phyloP scores from a whole-genome alignment of 768 basidiomycete genomes.

The Pleurotus salmoneostramineus region DNA sequence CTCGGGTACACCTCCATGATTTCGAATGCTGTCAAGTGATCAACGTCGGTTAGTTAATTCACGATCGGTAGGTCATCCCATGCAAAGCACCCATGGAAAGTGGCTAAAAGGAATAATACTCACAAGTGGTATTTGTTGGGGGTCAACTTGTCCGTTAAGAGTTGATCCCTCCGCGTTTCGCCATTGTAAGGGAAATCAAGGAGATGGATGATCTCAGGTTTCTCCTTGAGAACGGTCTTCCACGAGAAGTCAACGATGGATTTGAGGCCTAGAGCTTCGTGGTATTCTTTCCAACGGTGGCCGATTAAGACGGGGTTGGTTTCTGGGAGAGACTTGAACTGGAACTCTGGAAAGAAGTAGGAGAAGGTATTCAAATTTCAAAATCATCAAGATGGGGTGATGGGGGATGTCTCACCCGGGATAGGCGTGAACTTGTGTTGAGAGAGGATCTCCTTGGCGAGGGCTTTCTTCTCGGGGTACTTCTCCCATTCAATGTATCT shows the following conservation, averaged over 20 bases:
- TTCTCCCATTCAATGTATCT: constrained; percentile 50
- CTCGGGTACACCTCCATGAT: constrained; percentile 50
- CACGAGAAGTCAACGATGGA: constrained; percentile 47
- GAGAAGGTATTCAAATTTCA: neutral
- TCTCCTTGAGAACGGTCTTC: constrained; percentile 48
- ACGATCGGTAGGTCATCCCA: neutral
- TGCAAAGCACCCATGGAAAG: neutral
- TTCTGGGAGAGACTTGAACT: constrained; percentile 41
- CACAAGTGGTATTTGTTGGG: constrained; percentile 48
- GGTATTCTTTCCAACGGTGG: constrained; percentile 50
- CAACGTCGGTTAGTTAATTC: neutral
- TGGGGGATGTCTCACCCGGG: constrained; percentile 26
- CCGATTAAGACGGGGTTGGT: constrained; percentile 49
- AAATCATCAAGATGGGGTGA: neutral
- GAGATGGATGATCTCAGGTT: constrained; percentile 45
- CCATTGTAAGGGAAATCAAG: constrained; percentile 57
- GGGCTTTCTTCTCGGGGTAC: constrained; percentile 36
- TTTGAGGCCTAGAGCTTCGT: constrained; percentile 42
- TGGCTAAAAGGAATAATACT: constrained; percentile 12
- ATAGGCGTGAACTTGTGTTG: constrained; percentile 33
- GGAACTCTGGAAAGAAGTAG: constrained; percentile 32
- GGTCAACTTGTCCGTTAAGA: constrained; percentile 41
- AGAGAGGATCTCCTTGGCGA: constrained; percentile 35
- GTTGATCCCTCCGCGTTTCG: constrained; percentile 40
- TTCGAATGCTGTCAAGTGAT: constrained; percentile 45